These are phyloP conservation scores for Gossypium gossypioides DNA, from an alignment of 441 rosid genomes.

Conservation along the genomic window DNA sequence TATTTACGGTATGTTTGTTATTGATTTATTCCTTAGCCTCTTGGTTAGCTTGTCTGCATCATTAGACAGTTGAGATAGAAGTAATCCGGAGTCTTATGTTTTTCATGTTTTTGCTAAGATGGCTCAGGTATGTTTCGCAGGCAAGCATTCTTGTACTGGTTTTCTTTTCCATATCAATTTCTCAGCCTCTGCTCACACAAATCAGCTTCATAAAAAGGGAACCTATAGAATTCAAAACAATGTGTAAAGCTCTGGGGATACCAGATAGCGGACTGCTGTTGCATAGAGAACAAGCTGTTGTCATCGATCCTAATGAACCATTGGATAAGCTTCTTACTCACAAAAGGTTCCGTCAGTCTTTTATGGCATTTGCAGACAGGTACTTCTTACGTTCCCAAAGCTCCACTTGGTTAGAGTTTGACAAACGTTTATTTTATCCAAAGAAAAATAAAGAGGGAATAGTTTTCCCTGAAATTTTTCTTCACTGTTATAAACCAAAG, in stretches of 20 bases:
- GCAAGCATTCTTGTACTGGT: constrained; percentile 59
- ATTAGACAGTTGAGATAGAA: constrained; percentile 6
- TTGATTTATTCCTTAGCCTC: constrained; percentile 7
- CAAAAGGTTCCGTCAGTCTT: constrained; percentile 66
- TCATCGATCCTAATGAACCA: constrained; percentile 54
- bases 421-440: background rate
- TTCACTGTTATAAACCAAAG: background rate
- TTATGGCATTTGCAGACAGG: constrained; percentile 93
- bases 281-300: constrained; percentile 40
- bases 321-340: constrained; percentile 73
- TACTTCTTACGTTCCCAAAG: constrained; percentile 15
- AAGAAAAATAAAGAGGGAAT: background rate
- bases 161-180: constrained; percentile 79
- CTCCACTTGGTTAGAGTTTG: background rate
- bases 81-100: constrained; percentile 4
- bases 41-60: constrained; percentile 4
- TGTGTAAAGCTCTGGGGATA: constrained; percentile 86
- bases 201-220: constrained; percentile 72
- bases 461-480: background rate
- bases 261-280: constrained; percentile 67
- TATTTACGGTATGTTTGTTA: constrained; percentile 42
- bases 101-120: constrained; percentile 23
- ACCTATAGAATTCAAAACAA: constrained; percentile 46
- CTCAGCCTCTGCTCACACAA: constrained; percentile 77
- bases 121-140: constrained; percentile 31